phyloP scores from a whole-genome alignment of 1,139 yeast genomes.

The Hemisphaericaspora xylofermentans region DNA sequence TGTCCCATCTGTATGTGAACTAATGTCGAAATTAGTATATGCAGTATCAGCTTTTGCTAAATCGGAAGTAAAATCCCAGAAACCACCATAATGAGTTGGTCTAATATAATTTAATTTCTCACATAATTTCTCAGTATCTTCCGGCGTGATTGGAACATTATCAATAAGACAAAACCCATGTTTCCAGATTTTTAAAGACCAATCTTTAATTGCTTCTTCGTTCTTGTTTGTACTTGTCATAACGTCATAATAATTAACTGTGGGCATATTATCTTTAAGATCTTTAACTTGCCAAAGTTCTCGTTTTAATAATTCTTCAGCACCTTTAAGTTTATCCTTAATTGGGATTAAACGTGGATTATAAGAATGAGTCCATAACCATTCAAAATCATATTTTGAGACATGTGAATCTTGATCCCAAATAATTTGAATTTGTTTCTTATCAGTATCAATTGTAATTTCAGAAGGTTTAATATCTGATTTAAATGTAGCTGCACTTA shows the following conservation, averaged over 20 bases:
- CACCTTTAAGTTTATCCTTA: slow-evolving; percentile 28
- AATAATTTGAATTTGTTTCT: slow-evolving; percentile 21
- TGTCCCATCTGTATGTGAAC: slow-evolving; percentile 75
- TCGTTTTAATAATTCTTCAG: slow-evolving; percentile 28
- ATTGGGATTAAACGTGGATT: slow-evolving; percentile 47
- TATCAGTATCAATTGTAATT: slow-evolving; percentile 16
- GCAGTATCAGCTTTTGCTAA: slow-evolving; percentile 73
- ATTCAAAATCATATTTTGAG: slow-evolving; percentile 46
- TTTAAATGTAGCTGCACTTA: slow-evolving; percentile 57
- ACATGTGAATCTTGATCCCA: slow-evolving; percentile 32
- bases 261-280: slow-evolving; percentile 47
- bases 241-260: slow-evolving; percentile 48
- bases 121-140: slow-evolving; percentile 59
- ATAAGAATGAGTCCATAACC: slow-evolving; percentile 63
- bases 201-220: slow-evolving; percentile 46
- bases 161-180: slow-evolving; percentile 67
- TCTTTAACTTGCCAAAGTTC: slow-evolving; percentile 51
- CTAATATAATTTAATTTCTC: slow-evolving; percentile 63
- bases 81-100: slow-evolving; percentile 78
- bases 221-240: slow-evolving; percentile 39
- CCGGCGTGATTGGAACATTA: slow-evolving; percentile 61
- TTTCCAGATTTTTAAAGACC: slow-evolving; percentile 58
- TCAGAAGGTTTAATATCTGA: slow-evolving; percentile 42
- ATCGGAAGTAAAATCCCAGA: slow-evolving; percentile 80
- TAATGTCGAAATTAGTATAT: slow-evolving; percentile 67